Base-by-base conservation (phyloP, 1,284 basidiomycete genomes). In the Sporisorium graminicola region DNA sequence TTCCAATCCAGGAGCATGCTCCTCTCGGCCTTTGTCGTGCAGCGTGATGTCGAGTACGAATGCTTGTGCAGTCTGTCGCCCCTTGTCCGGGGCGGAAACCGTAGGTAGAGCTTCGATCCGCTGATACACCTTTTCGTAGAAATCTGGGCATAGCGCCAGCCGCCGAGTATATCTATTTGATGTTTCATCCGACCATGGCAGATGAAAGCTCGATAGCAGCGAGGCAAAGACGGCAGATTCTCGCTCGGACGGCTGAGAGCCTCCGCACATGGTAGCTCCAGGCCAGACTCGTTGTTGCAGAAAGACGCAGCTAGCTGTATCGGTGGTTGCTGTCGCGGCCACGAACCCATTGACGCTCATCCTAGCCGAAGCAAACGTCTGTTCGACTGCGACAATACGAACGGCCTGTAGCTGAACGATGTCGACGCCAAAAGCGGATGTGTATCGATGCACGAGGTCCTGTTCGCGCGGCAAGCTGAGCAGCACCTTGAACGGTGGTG, bases 331-430 rank as follows among this genome's bases (percentile, higher is more conserved):
- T 5, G 42, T 26, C 16, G 20, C 13, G 8, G 53, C 60, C 18
- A 49, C 33, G 31, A 67, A 58, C 10, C 65, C 65, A 9, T 58
- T 37, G 31, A 67, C 20, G 20, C 27, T 49, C 54, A 67, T 67
- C 35, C n/a, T 58, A 20, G 40, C 47, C 26, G 42, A 37, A 7
- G 37, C 18, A 35, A 67, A 67, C 16, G 24, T 27, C 2, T 22
- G 29, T 22, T 61, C 33, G 14, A n/a, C 26, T 13, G 42, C 47
- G 42, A 67, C 20, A 12, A 12, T 6, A 16, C 22, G 65, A 33
- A 58, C 49, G 3, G 18, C n/a, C 16, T 46, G n/a, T 0, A 35
- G 31, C 16, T 53, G 42, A 18, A 47, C 13, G 10, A 40, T 43
- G 9, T 61, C 49, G 13, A 31, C 33, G 16, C 58, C 58, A 29